Base-by-base conservation (phyloP, 345 rosid species). In the Laguncularia racemosa region DNA sequence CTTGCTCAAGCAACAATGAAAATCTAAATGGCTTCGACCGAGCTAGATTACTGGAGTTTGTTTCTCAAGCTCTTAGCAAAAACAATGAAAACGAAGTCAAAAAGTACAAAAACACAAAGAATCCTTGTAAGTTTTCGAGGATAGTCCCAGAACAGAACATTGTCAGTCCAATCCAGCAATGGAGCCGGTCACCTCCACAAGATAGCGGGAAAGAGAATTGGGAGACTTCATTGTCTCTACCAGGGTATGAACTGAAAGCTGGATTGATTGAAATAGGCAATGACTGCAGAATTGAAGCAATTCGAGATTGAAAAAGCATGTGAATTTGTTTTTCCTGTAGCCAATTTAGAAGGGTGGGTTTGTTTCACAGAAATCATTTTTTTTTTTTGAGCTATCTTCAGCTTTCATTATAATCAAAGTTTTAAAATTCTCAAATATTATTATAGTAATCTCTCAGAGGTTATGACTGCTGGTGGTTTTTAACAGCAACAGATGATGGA, bases 61-160 rank as follows among this genome's bases (percentile, higher is more conserved):
- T 73, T 57, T 65, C 72, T 6, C 71, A 72, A 46, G 70, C 67
- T 44, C 69, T 70, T 44, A 52, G 44, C 10, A 68, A 67, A 26
- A 80, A 74, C 48, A 59, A 57, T n/a, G 77, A 65, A 21, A 76
- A 78, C 17, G 78, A 83, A 64, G 58, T 68, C 12, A 77, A 70
- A 55, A 71, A 78, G 73, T 72, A 74, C 63, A 75, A 57, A 55
- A 72, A 85, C 6, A 65, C 71, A 21, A 75, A 73, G 71, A 71
- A 61, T 62, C 73, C 81, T n/a, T 72, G 85, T 75, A 95, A 91
- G 0, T 33, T 16, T 18, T 62, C 45, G 1, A 51, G 61, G 20
- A 11, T 47, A 16, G 61, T 15, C 14, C 23, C 61, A 33, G 49
- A 23, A 11, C 51, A 46, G 51, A 16, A 18, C 48, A 51, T 46